Conservation (phyloP, 345 rosid genomes). For the Euclidium syriacum region DNA sequence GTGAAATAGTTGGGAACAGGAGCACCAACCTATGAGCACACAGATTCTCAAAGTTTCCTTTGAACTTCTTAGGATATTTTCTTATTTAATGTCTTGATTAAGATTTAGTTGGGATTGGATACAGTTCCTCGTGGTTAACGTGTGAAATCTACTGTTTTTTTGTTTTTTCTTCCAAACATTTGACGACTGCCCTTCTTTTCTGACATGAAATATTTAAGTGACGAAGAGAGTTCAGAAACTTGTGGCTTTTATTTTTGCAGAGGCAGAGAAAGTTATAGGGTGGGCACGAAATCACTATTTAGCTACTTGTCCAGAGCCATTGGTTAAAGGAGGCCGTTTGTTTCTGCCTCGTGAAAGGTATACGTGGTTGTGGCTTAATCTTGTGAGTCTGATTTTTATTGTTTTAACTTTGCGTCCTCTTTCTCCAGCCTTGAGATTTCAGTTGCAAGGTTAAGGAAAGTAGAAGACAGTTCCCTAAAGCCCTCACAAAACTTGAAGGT, state of each 20-base stretch:
- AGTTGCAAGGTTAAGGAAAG: slow-evolving; percentile 66
- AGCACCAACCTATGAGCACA: neutral
- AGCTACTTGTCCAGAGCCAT: slow-evolving; percentile 59
- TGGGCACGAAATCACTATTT: slow-evolving; percentile 92
- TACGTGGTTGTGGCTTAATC: neutral
- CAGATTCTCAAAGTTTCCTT: neutral
- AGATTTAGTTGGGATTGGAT: neutral
- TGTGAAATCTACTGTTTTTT: neutral
- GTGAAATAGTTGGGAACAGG: neutral
- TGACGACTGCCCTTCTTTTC: neutral
- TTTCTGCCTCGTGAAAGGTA: slow-evolving; percentile 80
- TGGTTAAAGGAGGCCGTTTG: slow-evolving; percentile 63
- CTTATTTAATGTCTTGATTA: neutral
- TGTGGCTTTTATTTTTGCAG: slow-evolving; percentile 40
- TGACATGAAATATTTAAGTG: neutral
- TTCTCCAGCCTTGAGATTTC: slow-evolving; percentile 76
- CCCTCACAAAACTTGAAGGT: slow-evolving; percentile 78
- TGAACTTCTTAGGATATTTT: neutral
- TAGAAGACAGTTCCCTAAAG: slow-evolving; percentile 53
- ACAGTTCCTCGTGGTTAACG: neutral
- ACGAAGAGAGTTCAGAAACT: slow-evolving; percentile 6
- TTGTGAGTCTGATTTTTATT: slow-evolving; percentile 6
- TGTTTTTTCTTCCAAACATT: neutral
- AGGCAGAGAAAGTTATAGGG: slow-evolving; percentile 89
- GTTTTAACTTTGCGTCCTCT: slow-evolving; percentile 7